Conservation (phyloP, 2,329 filamentous ascomycete species). For the Phyllosticta paracitricarpa region DNA sequence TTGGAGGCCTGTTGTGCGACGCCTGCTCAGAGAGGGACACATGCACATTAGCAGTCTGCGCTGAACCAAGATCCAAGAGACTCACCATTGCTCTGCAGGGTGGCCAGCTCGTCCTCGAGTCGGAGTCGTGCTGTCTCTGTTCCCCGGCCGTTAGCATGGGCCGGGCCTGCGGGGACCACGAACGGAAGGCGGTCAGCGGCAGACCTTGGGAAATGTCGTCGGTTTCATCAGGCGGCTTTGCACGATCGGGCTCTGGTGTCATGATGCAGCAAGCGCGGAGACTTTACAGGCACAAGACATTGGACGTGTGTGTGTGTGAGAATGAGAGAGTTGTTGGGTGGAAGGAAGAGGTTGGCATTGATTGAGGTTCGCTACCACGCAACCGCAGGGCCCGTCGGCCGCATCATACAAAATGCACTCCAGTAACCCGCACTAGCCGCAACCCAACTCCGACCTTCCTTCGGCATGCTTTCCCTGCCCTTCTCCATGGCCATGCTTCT, state of each 20-base stretch:
- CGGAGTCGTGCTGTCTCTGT: slow-evolving; percentile 10
- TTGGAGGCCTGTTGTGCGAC: slow-evolving; percentile 3
- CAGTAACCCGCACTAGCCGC: slow-evolving; percentile 9
- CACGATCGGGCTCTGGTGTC: slow-evolving; percentile 7
- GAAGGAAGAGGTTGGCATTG: slow-evolving; percentile 10
- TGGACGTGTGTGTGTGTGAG: background rate
- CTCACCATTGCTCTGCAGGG: slow-evolving; percentile 4
- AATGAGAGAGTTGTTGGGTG: background rate
- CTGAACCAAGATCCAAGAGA: background rate
- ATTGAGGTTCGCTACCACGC: slow-evolving; percentile 9
- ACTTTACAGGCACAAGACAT: background rate
- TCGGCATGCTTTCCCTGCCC: slow-evolving; percentile 1
- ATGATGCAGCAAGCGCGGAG: slow-evolving; percentile 3
- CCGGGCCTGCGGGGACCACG: slow-evolving; percentile 7
- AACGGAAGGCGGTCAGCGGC: background rate
- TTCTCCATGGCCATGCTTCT: slow-evolving; percentile 8
- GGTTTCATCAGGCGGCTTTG: slow-evolving; percentile 1
- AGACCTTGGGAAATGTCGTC: slow-evolving; percentile 6
- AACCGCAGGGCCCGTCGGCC: slow-evolving; percentile 4
- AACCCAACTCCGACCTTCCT: background rate
- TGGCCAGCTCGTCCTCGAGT: slow-evolving; percentile 4
- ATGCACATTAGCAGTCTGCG: background rate
- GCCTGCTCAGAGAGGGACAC: background rate
- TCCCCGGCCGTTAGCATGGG: slow-evolving; percentile 3
- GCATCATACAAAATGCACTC: slow-evolving; percentile 11